Evolutionary conservation across 768 basidiomycete genomes (phyloP), one percentile per base, ranked within the genome.

Genomic region (Xerocomus potaroensis): DNA sequence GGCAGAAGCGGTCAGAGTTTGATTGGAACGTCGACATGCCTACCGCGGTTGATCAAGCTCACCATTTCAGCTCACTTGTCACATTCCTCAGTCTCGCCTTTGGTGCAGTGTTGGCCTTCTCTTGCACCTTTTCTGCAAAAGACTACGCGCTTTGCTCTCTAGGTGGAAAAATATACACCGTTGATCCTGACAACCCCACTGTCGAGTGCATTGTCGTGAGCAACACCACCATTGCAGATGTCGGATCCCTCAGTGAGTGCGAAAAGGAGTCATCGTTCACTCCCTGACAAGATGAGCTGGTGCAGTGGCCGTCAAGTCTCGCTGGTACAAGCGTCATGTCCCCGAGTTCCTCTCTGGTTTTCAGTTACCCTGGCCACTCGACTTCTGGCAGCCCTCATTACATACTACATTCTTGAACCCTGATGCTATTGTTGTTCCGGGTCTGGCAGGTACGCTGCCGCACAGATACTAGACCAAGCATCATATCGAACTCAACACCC

Each of bases 191-290:
- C 2, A 59, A 61, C 8, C 79, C 81, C 8, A 69, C 61, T 27
- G 83, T 78, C 3, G 73, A 84, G 54, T 88, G 86, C 51, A 68
- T 88, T n/a, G 66, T 77, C 29, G 71, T 87, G 10, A 69, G 65
- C 47, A 71, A 72, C 14, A 65, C 72, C 26, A 65, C 56, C 23
- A 77, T 90, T 26, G 41, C 64, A 16, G 74, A 71, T 14, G 63
- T 72, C 11, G 84, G 83, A 8, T 59, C 66, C 36, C 66, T 74
- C 43, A 70, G 81, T 83, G 33, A 30, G 27, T 38, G 16, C 24
- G 14, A 15, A 16, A 18, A 3, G 16, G 16, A 27, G 2, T 7
- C 4, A 14, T 6, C 15, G 4, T 27, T 40, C 11, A n/a, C 29
- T 34, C 21, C 33, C 40, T 30, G 43, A 47, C 40, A 23, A 1